Evolutionary conservation across 306 rosid species (phyloP), one percentile per base, ranked within the genome.

Genomic region (Vicia villosa): DNA sequence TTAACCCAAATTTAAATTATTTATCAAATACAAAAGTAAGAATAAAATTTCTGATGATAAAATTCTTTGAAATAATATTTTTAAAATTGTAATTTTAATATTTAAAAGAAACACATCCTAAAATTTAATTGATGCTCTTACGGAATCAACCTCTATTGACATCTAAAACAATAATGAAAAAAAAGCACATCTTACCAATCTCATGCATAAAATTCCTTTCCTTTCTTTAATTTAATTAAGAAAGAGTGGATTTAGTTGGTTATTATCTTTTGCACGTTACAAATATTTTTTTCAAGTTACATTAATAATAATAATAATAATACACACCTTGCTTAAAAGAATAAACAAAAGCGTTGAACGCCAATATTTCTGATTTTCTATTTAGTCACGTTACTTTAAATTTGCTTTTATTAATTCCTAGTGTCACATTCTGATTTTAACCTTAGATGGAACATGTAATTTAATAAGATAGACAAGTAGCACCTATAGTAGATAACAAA

Each of bases 381-480:
- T 41, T 62, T 65, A 15, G 45, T 62, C 20, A 68, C 49, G 67
- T 73, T 67, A 36, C 74, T 63, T 61, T 12, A 73, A 66, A 65
- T 37, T 55, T 22, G 71, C 68, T 65, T 72, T 46, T 50, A 66
- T 67, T 24, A 24, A 24, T 24, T 72, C 43, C 4, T 8, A 6
- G 52, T 66, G 36, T 70, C 61, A 21, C 43, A 30, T 42, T 66
- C 32, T 36, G 32, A 47, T 36, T 55, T 22, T 57, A 64, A 20
- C 51, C 17, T 59, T 45, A 56, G 38, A 56, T 56, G 32, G 45
- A 40, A 38, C 24, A 64, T 32, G 36, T 12, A 64, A 63, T 54
- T 34, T 41, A 57, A 75, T 34, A 66, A 32, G 54, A 9, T 38
- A 34, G 4, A 32, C 57, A 57, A 40, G 30, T 28, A 24, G 63